Percentiles rank a stretch among this genome's conserved stretches.
phyloP scores from a whole-genome alignment of 441 rosid species.

The Mallotus repandus region DNA sequence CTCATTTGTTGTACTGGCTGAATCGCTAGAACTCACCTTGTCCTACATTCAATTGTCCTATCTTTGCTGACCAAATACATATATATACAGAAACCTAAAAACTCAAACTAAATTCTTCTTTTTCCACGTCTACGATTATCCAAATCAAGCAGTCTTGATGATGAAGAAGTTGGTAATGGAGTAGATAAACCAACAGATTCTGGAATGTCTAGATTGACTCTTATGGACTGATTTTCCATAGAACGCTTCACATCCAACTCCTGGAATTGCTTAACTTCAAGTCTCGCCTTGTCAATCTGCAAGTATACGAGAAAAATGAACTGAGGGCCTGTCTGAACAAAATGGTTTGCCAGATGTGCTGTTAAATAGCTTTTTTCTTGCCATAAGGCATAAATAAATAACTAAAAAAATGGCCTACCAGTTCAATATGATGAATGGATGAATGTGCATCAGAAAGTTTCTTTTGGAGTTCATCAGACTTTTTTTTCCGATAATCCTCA shows the following conservation, averaged over 20 bases:
- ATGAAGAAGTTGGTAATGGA: slow-evolving; percentile 46
- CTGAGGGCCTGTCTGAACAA: neutral
- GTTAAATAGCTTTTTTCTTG: neutral
- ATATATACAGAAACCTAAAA: neutral
- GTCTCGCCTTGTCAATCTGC: slow-evolving; percentile 68
- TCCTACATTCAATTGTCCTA: neutral
- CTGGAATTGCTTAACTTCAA: slow-evolving; percentile 47
- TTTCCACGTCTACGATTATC: slow-evolving; percentile 66
- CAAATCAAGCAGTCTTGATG: slow-evolving; percentile 64
- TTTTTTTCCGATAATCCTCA: slow-evolving; percentile 69
- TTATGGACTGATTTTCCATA: slow-evolving; percentile 43
- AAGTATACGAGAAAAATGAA: slow-evolving; percentile 11
- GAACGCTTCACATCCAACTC: slow-evolving; percentile 43
- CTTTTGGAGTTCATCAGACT: slow-evolving; percentile 72
- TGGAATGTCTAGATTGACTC: slow-evolving; percentile 75
- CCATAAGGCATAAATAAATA: neutral
- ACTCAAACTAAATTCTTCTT: slow-evolving; percentile 46
- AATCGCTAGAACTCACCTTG: neutral
- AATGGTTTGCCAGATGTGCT: neutral
- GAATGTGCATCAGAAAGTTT: slow-evolving; percentile 84
- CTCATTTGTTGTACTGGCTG: neutral
- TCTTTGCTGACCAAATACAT: neutral
- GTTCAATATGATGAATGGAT: slow-evolving; percentile 81
- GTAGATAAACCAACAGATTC: slow-evolving; percentile 75
- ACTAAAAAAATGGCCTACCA: slow-evolving; percentile 36